Evolutionary conservation across 2,329 filamentous ascomycete genomes (phyloP).

Genomic region (Pseudogymnoascus verrucosus): DNA sequence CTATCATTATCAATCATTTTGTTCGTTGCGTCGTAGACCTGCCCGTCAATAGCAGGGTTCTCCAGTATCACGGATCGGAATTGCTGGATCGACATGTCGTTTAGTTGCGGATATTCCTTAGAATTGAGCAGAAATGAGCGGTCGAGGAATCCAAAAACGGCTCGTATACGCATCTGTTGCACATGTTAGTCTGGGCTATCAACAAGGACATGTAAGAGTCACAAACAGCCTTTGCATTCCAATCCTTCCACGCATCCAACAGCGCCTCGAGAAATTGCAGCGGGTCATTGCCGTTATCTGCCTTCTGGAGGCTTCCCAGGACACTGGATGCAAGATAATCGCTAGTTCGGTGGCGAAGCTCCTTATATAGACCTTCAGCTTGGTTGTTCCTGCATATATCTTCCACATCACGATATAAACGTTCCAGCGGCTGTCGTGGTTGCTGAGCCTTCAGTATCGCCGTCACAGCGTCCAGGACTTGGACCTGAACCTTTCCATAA

Average conservation of each 20-base stretch:
- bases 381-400: constrained; percentile 77
- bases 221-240: constrained; percentile 7
- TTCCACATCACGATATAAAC: constrained; percentile 84
- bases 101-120: constrained; percentile 61
- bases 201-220: background rate
- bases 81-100: constrained; percentile 69
- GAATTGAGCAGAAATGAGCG: constrained; percentile 76
- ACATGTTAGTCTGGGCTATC: constrained; percentile 13
- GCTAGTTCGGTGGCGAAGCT: constrained; percentile 35
- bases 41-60: constrained; percentile 26
- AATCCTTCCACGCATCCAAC: constrained; percentile 1
- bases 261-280: background rate
- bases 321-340: constrained; percentile 11
- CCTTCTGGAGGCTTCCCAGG: background rate
- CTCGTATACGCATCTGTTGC: constrained; percentile 64
- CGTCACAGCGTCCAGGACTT: constrained; percentile 65
- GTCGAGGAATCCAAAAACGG: constrained; percentile 90
- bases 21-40: constrained; percentile 20
- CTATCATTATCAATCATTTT: constrained; percentile 69
- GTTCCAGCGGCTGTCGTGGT: constrained; percentile 70
- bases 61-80: constrained; percentile 56
- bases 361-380: constrained; percentile 58
- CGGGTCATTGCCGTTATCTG: background rate
- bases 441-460: constrained; percentile 61
- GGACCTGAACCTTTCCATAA: constrained; percentile 65